A percentile compares a stretch with the other conserved stretches of the same genome.
Evolutionary conservation across 495 filamentous ascomycete species (phyloP).

Genomic region (Penicillium malachiteum): DNA sequence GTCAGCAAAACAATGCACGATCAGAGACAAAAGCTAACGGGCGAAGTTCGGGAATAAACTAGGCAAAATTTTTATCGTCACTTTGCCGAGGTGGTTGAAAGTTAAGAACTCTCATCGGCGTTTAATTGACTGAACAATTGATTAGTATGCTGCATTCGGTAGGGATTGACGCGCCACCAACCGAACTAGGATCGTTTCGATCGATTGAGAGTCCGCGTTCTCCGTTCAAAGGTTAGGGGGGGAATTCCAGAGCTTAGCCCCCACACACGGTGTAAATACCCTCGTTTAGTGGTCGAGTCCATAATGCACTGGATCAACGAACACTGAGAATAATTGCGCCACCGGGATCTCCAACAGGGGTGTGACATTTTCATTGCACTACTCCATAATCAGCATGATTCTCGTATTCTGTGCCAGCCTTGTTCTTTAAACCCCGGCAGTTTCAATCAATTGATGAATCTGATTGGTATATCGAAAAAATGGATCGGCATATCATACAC

Average conservation of each 20-base stretch:
- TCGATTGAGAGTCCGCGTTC: constrained; percentile 4
- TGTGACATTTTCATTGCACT: background rate
- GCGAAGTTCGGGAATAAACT: too few species aligned
- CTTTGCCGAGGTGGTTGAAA: too few species aligned
- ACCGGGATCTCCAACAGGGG: background rate
- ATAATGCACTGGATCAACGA: too few species aligned
- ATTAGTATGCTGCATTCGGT: background rate
- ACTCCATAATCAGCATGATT: background rate
- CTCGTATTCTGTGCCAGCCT: too few species aligned
- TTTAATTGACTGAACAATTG: background rate
- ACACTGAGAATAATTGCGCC: background rate
- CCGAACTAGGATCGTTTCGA: background rate
- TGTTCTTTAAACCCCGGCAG: too few species aligned
- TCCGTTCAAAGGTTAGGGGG: background rate
- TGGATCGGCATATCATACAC: too few species aligned
- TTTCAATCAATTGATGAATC: too few species aligned
- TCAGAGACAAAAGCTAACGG: too few species aligned
- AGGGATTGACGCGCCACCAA: constrained; percentile 2
- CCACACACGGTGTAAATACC: background rate
- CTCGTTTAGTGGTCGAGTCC: too few species aligned
- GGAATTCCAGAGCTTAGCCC: background rate
- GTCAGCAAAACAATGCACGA: too few species aligned
- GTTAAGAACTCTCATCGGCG: background rate
- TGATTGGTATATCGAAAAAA: too few species aligned
- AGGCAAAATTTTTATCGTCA: too few species aligned